Percentiles rank a stretch among this genome's conserved stretches.
These are phyloP conservation scores for Schwanniomyces occidentalis DNA, from an alignment of 805 yeast species.

Conservation along the genomic window DNA sequence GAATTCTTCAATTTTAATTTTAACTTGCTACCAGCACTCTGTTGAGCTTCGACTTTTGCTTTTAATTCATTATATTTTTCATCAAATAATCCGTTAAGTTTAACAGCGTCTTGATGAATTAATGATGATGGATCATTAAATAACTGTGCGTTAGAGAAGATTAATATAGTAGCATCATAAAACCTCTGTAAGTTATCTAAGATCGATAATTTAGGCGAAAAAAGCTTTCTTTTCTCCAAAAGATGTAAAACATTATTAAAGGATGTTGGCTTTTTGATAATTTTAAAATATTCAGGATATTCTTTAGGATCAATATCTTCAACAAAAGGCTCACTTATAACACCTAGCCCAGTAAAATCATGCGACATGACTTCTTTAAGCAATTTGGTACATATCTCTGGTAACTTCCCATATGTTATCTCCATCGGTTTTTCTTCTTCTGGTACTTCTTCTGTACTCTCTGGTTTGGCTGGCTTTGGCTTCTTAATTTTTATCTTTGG, in stretches of 20 bases:
- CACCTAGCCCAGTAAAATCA: slow-evolving; percentile 50
- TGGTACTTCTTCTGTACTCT: slow-evolving; percentile 7
- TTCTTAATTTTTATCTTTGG: slow-evolving; percentile 14
- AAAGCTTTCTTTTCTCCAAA: slow-evolving; percentile 50
- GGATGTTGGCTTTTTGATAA: slow-evolving; percentile 74
- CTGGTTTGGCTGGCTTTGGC: slow-evolving; percentile 5
- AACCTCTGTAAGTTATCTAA: slow-evolving; percentile 58
- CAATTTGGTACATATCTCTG: slow-evolving; percentile 20
- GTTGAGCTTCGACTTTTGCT: slow-evolving; percentile 18
- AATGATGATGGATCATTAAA: slow-evolving; percentile 76
- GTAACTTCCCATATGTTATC: slow-evolving; percentile 19
- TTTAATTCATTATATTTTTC: slow-evolving; percentile 35
- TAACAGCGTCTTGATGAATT: slow-evolving; percentile 69
- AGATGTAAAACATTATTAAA: slow-evolving; percentile 57
- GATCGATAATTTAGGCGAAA: slow-evolving; percentile 19
- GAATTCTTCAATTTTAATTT: slow-evolving; percentile 28
- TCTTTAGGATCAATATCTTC: slow-evolving; percentile 68
- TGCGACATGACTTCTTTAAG: slow-evolving; percentile 43
- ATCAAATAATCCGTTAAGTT: slow-evolving; percentile 54
- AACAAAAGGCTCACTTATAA: slow-evolving; percentile 69
- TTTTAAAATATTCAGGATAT: slow-evolving; percentile 78
- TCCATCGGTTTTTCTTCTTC: slow-evolving; percentile 3
- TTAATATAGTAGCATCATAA: slow-evolving; percentile 54
- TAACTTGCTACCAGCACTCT: slow-evolving; percentile 16
- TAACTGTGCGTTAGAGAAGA: slow-evolving; percentile 75